Evolutionary conservation across 306 rosid species (phyloP).

Genomic region (Urtica urens): DNA sequence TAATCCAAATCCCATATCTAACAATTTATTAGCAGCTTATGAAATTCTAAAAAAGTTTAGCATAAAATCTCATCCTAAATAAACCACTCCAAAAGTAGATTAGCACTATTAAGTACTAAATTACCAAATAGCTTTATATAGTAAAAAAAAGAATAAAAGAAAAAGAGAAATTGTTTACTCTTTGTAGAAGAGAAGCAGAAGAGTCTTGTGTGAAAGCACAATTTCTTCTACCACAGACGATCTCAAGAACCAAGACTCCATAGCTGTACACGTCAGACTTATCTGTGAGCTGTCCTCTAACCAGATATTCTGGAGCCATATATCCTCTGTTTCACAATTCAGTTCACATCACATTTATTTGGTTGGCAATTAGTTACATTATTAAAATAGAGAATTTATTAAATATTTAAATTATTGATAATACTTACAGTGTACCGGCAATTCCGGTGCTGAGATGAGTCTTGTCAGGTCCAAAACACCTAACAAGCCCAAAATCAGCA

Average conservation of each 20-base stretch:
- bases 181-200: slow-evolving; percentile 52
- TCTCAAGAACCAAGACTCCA: slow-evolving; percentile 78
- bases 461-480: slow-evolving; percentile 62
- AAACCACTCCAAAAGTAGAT: too few species aligned
- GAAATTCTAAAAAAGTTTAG: too few species aligned
- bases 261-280: slow-evolving; percentile 77
- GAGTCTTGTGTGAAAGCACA: slow-evolving; percentile 45
- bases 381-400: neutral
- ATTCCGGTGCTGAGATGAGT: slow-evolving; percentile 81
- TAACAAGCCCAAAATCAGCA: slow-evolving; percentile 81
- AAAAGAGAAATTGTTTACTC: slow-evolving; percentile 50
- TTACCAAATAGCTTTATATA: too few species aligned
- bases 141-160: too few species aligned
- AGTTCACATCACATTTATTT: neutral
- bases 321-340: slow-evolving; percentile 43
- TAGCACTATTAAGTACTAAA: too few species aligned
- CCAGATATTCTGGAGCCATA: slow-evolving; percentile 88
- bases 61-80: too few species aligned
- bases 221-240: slow-evolving; percentile 56
- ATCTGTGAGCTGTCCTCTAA: slow-evolving; percentile 77
- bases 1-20: too few species aligned
- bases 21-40: too few species aligned
- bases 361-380: neutral
- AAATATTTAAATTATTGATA: neutral
- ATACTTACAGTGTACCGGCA: slow-evolving; percentile 85